Evolutionary conservation across 1,139 yeast genomes (phyloP).

Genomic region (Saccharomyces hybrid): DNA sequence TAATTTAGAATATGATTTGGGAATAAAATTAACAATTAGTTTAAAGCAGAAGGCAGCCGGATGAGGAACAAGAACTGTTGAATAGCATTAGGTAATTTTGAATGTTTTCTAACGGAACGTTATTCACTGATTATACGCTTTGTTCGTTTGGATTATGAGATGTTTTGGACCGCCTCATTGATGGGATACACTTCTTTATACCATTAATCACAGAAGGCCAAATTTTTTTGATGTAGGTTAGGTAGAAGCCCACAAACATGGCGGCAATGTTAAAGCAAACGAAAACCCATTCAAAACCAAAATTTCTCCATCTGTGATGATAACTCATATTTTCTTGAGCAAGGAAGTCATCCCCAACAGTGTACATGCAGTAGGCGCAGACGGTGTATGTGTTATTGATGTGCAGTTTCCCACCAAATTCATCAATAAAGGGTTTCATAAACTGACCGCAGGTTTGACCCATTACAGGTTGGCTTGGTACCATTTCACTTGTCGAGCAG

Average conservation of each 20-base stretch:
- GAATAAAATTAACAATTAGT: background rate
- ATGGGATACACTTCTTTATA: constrained; percentile 9
- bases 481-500: constrained; percentile 45
- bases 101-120: background rate
- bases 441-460: constrained; percentile 51
- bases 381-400: constrained; percentile 30
- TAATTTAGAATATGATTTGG: background rate
- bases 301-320: constrained; percentile 48
- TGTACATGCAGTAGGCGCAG: constrained; percentile 37
- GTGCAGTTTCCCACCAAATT: constrained; percentile 33
- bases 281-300: constrained; percentile 46
- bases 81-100: background rate
- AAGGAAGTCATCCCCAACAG: constrained; percentile 36
- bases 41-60: background rate
- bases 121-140: background rate
- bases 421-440: constrained; percentile 30
- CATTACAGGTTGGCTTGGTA: constrained; percentile 43
- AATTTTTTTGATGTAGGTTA: constrained; percentile 24
- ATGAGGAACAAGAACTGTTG: background rate
- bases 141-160: background rate
- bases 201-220: constrained; percentile 17
- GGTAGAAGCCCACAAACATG: constrained; percentile 37
- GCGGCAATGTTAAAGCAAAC: constrained; percentile 39
- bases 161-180: background rate
- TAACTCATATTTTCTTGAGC: constrained; percentile 37